phyloP scores from a whole-genome alignment of 768 basidiomycete species.

The Pisolithus marmoratus region DNA sequence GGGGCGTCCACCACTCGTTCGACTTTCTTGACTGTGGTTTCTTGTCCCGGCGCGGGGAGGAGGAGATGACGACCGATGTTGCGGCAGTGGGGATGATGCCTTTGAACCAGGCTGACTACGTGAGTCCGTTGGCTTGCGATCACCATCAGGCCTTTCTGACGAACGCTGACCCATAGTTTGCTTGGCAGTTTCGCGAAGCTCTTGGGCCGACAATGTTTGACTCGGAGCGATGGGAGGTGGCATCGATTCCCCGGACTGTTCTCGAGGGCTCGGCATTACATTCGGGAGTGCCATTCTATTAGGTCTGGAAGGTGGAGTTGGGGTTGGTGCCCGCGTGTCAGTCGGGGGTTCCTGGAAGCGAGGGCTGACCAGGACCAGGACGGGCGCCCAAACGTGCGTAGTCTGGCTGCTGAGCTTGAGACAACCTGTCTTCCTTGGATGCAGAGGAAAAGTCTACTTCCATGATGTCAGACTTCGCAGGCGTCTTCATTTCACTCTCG shows the following conservation, averaged over 20 bases:
- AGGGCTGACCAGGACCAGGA: slow-evolving; percentile 11
- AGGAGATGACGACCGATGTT: slow-evolving; percentile 62
- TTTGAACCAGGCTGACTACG: slow-evolving; percentile 48
- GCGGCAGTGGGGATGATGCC: slow-evolving; percentile 48
- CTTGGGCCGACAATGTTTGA: slow-evolving; percentile 72
- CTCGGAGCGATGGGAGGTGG: slow-evolving; percentile 75
- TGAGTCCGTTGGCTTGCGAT: slow-evolving; percentile 32
- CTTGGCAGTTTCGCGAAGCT: slow-evolving; percentile 74
- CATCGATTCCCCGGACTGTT: slow-evolving; percentile 46
- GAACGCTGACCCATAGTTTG: slow-evolving; percentile 45
- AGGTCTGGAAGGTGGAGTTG: slow-evolving; percentile 9
- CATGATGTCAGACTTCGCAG: slow-evolving; percentile 28
- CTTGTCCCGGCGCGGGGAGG: slow-evolving; percentile 61
- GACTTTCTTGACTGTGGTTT: slow-evolving; percentile 67
- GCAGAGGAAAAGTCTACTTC: slow-evolving; percentile 26
- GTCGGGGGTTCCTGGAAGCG: slow-evolving; percentile 9
- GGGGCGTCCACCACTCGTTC: slow-evolving; percentile 62
- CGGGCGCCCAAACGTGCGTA: slow-evolving; percentile 19
- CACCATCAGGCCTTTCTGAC: slow-evolving; percentile 34
- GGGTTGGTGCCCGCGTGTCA: slow-evolving; percentile 14
- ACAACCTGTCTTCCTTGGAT: slow-evolving; percentile 21
- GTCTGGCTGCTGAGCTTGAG: slow-evolving; percentile 15
- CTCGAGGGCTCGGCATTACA: slow-evolving; percentile 22
- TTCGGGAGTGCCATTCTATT: slow-evolving; percentile 11
- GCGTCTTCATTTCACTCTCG: slow-evolving; percentile 21